Conservation (phyloP, 2,329 filamentous ascomycete species). For the Pseudogymnoascus sp. region DNA sequence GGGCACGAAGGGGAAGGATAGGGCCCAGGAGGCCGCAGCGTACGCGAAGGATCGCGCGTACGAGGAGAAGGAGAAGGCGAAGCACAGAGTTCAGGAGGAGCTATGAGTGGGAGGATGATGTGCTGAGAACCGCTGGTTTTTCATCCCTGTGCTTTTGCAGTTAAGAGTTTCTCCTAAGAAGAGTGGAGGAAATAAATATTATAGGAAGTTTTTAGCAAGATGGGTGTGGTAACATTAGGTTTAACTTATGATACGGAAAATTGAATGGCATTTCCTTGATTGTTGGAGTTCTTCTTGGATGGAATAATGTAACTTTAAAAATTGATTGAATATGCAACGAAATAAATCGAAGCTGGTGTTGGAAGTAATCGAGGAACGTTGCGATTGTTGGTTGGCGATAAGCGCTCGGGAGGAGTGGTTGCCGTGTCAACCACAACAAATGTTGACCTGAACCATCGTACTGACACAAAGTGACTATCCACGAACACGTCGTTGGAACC, state of each 20-base stretch:
- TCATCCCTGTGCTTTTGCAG: neutral
- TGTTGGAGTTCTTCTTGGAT: neutral
- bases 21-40: constrained; percentile 27
- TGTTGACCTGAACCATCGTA: constrained; percentile 2
- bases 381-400: neutral
- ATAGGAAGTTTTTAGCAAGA: neutral
- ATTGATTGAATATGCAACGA: too few relatives aligned
- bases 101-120: neutral
- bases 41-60: constrained; percentile 29
- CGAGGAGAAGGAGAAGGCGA: constrained; percentile 30
- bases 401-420: neutral
- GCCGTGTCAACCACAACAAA: neutral
- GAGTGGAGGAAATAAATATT: neutral
- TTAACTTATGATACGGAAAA: neutral
- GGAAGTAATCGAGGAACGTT: neutral
- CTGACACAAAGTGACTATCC: neutral
- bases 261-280: neutral
- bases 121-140: neutral
- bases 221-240: neutral
- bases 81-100: constrained; percentile 27
- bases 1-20: constrained; percentile 40
- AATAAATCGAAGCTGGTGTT: neutral
- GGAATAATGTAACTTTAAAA: neutral
- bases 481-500: neutral
- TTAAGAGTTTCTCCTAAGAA: neutral